Base-by-base conservation (phyloP, 2,329 filamentous ascomycete species). In the Aphanoascus verrucosus region DNA sequence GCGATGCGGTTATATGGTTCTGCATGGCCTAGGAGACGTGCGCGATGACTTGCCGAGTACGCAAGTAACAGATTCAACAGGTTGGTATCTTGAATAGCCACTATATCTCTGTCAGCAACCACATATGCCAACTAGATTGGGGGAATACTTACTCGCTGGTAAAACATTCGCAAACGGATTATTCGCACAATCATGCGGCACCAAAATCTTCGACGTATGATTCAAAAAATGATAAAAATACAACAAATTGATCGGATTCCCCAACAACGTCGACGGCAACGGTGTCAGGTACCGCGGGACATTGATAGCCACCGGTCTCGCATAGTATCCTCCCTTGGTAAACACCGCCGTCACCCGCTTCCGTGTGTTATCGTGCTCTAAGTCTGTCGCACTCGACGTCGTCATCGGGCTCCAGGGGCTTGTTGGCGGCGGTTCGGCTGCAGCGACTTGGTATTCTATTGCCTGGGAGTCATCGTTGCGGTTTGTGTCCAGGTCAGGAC, bases 31-130 rank as follows among this genome's bases (percentile, higher is more conserved):
- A 93, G 73, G 32, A 91, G 78, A 43, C 84, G 80, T 8, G 88
- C 85, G 53, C 87, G 80, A 65, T 94, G 88, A 28, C 83, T 87
- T n/a, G 88, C 88, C 60, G 86, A 88, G 66, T 89, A 94, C 17
- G 88, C 84, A 20, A 94, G 76, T 46, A 93, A 73, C 32, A 94
- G 73, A 59, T 86, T 86, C 50, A 94, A 75, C 0, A 94, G 77
- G 61, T 88, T 84, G 2, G 61, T 58, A 49, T 65, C 64, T 55
- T 66, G 64, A 47, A 73, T 66, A 5, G 72, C 72, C 72, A 74
- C 71, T 74, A 46, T 40, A 23, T 14, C 12, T 20, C 19, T 19
- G 42, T 52, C 71, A 60, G 78, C 77, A 1, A 76, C 76, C 40
- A 73, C 69, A 32, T 32, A 23, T 19, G 28, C 1, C 20, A 1